These are phyloP conservation scores for Triticum monococcum DNA, from an alignment of 176 grass and related monocot species.

Conservation along the genomic window DNA sequence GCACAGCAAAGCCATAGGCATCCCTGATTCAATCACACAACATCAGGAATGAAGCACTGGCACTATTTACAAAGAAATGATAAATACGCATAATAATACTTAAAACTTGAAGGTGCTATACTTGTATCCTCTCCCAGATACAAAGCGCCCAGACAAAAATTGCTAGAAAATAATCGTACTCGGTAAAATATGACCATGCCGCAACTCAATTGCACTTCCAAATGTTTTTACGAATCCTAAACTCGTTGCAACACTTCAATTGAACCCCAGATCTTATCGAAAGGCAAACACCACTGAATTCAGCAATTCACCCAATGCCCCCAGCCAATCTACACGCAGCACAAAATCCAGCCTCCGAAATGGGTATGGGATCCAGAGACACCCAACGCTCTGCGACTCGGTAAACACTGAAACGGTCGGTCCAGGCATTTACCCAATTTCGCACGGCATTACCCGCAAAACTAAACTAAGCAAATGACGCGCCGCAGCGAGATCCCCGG, in stretches of 20 bases:
- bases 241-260: not conserved
- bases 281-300: conserved; percentile 32
- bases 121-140: not conserved
- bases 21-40: conserved; percentile 66
- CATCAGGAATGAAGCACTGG: not conserved
- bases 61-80: not conserved
- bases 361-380: not conserved
- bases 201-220: not conserved
- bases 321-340: conserved; percentile 5
- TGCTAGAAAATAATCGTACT: not conserved
- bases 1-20: conserved; percentile 88
- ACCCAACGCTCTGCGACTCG: not conserved
- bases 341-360: conserved; percentile 5
- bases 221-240: not conserved
- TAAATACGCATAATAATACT: not conserved
- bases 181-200: not conserved
- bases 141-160: not conserved
- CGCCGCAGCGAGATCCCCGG: conserved; percentile 30
- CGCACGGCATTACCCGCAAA: conserved; percentile 29
- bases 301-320: conserved; percentile 36
- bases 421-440: not conserved
- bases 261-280: conserved; percentile 42
- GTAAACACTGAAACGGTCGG: not conserved
- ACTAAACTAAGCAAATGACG: not conserved
- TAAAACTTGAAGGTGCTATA: not conserved